Evolutionary conservation across 2,329 filamentous ascomycete genomes (phyloP), one percentile per base, ranked within the genome.

Genomic region (Zalaria obscura): DNA sequence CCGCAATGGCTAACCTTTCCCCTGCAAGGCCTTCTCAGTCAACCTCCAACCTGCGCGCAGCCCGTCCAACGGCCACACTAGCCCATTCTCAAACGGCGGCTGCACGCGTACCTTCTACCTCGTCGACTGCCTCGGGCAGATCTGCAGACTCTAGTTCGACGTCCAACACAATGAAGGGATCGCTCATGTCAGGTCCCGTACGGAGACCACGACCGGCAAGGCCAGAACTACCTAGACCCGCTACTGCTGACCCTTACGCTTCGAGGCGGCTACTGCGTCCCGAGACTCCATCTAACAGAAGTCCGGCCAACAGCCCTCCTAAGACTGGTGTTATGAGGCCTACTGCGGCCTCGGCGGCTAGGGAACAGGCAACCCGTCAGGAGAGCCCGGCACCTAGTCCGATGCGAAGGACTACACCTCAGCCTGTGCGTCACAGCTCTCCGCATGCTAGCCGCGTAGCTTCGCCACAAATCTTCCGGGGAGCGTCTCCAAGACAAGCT

Each of bases 181-280:
- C 66, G 4, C 51, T 80, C 7, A 74, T 76, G 51, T 71, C 74
- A 36, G 76, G 74, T 10, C 75, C 76, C 25, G 70, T 77, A 47
- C 67, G 76, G 39, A 69, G 70, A 40, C 69, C 67, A 25, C 57
- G 64, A 39, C 48, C 29, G n/a, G 29, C 29, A 32, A 38, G 58
- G 47, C 65, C 67, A 26, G 67, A 71, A 42, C 49, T 68, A 11
- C 54, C 59, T 48, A 58, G 70, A 39, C 69, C 71, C 25, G 68
- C 67, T 31, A 73, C 70, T 8, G 70, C 73, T 27, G 72, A 75
- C 48, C 71, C 72, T 8, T 73, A 72, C 52, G 66, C 62, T 9
- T 54, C 54, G 10, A 53, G 57, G 38, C 53, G 54, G 35, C 41
- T 55, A 51, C 54, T 52, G 47, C 57, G 50, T 48, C 66, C 62